Evolutionary conservation across 2,329 filamentous ascomycete genomes (phyloP).

Genomic region (Lachnellula occidentalis): DNA sequence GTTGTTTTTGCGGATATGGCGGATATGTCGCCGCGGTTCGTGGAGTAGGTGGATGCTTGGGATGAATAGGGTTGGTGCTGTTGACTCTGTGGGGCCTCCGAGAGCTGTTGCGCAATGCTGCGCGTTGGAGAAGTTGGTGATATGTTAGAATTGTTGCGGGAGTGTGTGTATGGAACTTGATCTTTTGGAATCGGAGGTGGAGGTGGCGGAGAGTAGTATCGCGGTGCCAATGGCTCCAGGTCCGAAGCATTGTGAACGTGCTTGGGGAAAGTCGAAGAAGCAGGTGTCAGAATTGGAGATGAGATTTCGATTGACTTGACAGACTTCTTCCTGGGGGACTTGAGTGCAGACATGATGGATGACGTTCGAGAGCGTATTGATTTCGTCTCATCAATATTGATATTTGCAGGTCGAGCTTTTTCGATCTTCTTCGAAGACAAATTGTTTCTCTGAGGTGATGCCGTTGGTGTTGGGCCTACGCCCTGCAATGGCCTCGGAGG

Average conservation of each 20-base stretch:
- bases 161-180: slow-evolving; percentile 34
- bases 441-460: slow-evolving; percentile 26
- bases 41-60: slow-evolving; percentile 14
- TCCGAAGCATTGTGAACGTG: slow-evolving; percentile 47
- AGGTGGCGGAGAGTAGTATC: slow-evolving; percentile 51
- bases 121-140: slow-evolving; percentile 21
- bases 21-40: slow-evolving; percentile 13
- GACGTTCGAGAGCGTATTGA: slow-evolving; percentile 51
- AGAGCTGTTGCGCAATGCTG: slow-evolving; percentile 25
- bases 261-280: slow-evolving; percentile 51
- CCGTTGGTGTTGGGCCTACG: slow-evolving; percentile 25
- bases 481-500: slow-evolving; percentile 21
- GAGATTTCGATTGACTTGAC: slow-evolving; percentile 51
- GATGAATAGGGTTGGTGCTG: slow-evolving; percentile 17
- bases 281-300: slow-evolving; percentile 60
- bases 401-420: slow-evolving; percentile 40
- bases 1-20: slow-evolving; percentile 15
- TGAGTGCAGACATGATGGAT: slow-evolving; percentile 55
- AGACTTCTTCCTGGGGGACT: slow-evolving; percentile 44
- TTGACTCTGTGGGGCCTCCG: slow-evolving; percentile 1
- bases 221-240: slow-evolving; percentile 51
- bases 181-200: slow-evolving; percentile 51
- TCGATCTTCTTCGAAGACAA: slow-evolving; percentile 41
- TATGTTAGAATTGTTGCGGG: slow-evolving; percentile 13
- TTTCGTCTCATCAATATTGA: slow-evolving; percentile 36